A percentile compares a stretch with the other conserved stretches of the same genome.
Conservation (phyloP, 2,329 filamentous ascomycete species). For the Colletotrichum coccodes region DNA sequence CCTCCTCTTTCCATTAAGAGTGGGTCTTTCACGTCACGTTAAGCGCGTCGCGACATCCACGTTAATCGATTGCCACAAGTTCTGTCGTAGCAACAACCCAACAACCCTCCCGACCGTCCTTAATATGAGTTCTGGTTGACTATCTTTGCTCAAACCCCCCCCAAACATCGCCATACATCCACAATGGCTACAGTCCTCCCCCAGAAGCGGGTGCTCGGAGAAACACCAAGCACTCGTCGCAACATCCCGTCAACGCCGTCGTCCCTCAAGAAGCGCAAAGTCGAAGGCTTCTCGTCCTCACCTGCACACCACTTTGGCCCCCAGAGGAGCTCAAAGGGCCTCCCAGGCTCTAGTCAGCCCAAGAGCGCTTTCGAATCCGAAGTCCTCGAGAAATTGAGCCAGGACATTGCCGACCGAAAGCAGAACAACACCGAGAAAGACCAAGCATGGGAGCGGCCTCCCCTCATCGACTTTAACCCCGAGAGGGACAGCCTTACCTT, state of each 20-base stretch:
- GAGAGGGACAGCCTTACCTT: conserved; percentile 80
- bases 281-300: conserved; percentile 71
- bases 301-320: conserved; percentile 69
- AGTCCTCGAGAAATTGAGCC: conserved; percentile 93
- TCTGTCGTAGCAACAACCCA: conserved; percentile 20
- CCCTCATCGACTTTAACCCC: conserved; percentile 62
- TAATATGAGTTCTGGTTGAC: conserved; percentile 21
- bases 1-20: conserved; percentile 33
- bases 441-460: conserved; percentile 84
- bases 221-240: conserved; percentile 71
- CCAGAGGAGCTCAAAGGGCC: conserved; percentile 69
- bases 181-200: conserved; percentile 66
- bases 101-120: conserved; percentile 8
- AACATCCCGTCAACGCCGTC: conserved; percentile 68
- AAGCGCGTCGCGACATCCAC: conserved; percentile 42
- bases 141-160: neutral
- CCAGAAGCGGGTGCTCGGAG: conserved; percentile 79
- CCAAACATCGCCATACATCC: conserved; percentile 5
- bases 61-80: conserved; percentile 25
- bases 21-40: conserved; percentile 47
- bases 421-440: conserved; percentile 91
- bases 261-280: conserved; percentile 83
- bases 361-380: conserved; percentile 96
- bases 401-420: conserved; percentile 89
- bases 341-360: conserved; percentile 77